These are phyloP conservation scores for Artemisia tridentata DNA, from an alignment of 129 eudicot genomes.

Conservation along the genomic window DNA sequence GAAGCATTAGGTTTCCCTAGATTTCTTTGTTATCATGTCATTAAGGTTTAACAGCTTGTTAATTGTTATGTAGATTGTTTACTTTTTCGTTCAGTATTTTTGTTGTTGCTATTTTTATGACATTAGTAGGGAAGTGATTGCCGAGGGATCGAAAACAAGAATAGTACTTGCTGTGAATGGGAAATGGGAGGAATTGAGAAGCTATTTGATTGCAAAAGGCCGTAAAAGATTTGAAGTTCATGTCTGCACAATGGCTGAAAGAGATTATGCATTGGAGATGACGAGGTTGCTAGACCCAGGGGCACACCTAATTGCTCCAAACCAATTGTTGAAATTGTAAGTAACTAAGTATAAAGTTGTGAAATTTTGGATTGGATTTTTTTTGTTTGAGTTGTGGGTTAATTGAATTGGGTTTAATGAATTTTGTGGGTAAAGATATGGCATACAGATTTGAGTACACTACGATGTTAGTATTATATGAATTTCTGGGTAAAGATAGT, in stretches of 20 bases:
- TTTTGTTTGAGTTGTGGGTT: too few relatives aligned
- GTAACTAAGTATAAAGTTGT: too few relatives aligned
- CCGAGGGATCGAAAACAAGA: constrained; percentile 11
- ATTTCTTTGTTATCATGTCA: constrained; percentile 18
- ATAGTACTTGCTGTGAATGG: constrained; percentile 16
- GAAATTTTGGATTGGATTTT: too few relatives aligned
- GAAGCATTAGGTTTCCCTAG: constrained; percentile 14
- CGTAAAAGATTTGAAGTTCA: too few relatives aligned
- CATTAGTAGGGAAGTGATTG: constrained; percentile 16
- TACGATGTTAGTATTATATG: too few relatives aligned
- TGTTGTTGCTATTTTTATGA: constrained; percentile 7
- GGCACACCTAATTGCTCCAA: constrained; percentile 60
- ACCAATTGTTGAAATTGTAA: constrained; percentile 61
- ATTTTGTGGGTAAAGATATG: too few relatives aligned
- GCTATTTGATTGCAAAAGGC: too few relatives aligned
- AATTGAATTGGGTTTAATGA: too few relatives aligned
- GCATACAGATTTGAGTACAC: too few relatives aligned
- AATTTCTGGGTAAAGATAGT: too few relatives aligned
- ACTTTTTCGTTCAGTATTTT: background rate
- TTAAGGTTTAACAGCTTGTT: background rate
- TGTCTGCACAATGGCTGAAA: constrained; percentile 99
- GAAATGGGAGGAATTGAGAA: constrained; percentile 84
- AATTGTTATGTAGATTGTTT: background rate
- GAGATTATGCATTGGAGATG: constrained; percentile 95
- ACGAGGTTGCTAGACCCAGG: constrained; percentile 97